Evolutionary conservation across 257 asterid species (phyloP).

Genomic region (Lycium ferocissimum): DNA sequence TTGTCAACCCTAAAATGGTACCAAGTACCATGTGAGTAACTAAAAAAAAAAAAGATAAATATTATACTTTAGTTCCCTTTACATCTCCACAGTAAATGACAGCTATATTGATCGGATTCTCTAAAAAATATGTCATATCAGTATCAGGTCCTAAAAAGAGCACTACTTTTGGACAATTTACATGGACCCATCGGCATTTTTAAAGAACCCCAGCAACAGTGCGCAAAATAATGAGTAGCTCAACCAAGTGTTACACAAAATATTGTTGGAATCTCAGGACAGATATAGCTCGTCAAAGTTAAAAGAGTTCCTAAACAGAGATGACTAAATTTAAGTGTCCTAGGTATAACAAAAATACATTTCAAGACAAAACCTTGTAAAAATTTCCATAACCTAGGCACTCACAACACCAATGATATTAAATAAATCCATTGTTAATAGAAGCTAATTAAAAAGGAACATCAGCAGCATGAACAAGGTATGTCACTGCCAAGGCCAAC

Average conservation of each 20-base stretch:
- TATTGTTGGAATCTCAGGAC: neutral
- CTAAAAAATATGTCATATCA: too few species aligned
- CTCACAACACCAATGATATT: neutral
- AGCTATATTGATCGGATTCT: too few species aligned
- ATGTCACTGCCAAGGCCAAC: slow-evolving; percentile 65
- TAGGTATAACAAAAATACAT: neutral
- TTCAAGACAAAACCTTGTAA: slow-evolving; percentile 3
- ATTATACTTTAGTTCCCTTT: too few species aligned
- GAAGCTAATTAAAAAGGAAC: slow-evolving; percentile 43
- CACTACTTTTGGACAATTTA: too few species aligned
- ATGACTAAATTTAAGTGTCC: neutral
- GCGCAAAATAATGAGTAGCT: neutral
- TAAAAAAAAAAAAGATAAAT: too few species aligned
- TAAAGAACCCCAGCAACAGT: neutral
- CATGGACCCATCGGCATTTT: too few species aligned
- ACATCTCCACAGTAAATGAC: too few species aligned
- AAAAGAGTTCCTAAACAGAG: neutral
- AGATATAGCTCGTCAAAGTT: neutral
- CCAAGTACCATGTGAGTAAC: too few species aligned
- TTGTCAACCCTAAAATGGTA: too few species aligned
- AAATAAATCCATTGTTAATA: neutral
- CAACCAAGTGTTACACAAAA: neutral
- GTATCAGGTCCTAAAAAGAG: too few species aligned
- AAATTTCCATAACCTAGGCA: slow-evolving; percentile 21
- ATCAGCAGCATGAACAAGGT: slow-evolving; percentile 63